Evolutionary conservation across 768 basidiomycete genomes (phyloP).

Genomic region (Pisolithus tinctorius): DNA sequence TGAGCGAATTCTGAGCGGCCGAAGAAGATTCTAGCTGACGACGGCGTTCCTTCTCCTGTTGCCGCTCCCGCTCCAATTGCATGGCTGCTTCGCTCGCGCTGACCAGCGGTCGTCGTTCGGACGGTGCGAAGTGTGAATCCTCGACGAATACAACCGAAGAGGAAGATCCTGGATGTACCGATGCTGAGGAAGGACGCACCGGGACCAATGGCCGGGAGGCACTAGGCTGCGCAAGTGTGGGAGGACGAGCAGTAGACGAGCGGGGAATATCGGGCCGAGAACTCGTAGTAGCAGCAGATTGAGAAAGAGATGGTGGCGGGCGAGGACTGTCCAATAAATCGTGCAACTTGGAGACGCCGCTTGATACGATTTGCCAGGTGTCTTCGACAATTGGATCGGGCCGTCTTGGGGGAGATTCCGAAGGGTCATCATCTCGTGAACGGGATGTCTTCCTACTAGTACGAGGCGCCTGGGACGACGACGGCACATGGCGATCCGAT

Average conservation of each 20-base stretch:
- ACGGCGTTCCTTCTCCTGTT: constrained; percentile 27
- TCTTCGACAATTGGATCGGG: constrained; percentile 20
- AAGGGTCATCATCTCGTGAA: constrained; percentile 13
- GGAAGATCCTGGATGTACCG: constrained; percentile 13
- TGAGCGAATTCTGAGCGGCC: constrained; percentile 15
- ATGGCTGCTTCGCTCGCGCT: constrained; percentile 49
- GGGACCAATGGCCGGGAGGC: constrained; percentile 15
- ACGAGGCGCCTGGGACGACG: constrained; percentile 12
- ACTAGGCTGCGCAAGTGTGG: constrained; percentile 15
- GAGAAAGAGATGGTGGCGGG: constrained; percentile 34
- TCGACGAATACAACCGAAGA: constrained; percentile 12
- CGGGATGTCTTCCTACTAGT: constrained; percentile 7
- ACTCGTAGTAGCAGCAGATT: neutral
- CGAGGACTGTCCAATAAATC: constrained; percentile 41
- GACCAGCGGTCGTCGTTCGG: constrained; percentile 29
- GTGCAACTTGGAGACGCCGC: constrained; percentile 34
- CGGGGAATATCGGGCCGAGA: neutral
- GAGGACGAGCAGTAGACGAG: constrained; percentile 9
- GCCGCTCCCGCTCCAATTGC: constrained; percentile 42
- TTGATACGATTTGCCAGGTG: constrained; percentile 13
- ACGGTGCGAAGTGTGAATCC: constrained; percentile 1
- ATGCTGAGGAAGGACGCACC: constrained; percentile 17
- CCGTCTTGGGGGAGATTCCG: constrained; percentile 17
- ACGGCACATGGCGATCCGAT: constrained; percentile 14
- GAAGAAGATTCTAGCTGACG: constrained; percentile 16